These are phyloP conservation scores for Phytophthora palmivora DNA, from an alignment of 352 stramenopile genomes.

Conservation along the genomic window DNA sequence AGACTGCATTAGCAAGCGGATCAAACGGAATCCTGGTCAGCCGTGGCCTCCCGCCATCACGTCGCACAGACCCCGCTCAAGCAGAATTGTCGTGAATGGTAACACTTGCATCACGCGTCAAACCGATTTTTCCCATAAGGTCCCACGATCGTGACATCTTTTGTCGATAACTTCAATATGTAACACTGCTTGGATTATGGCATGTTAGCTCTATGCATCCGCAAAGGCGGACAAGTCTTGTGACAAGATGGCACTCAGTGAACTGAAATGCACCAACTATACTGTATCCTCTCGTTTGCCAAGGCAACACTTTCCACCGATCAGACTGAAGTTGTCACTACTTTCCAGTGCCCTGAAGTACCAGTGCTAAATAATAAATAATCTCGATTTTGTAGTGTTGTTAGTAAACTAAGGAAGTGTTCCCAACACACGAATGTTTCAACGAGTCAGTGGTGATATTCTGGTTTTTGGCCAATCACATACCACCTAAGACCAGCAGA, in stretches of 20 bases:
- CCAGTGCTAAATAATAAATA: no score
- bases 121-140: slow-evolving; percentile 16
- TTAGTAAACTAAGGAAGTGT: no score
- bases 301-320: slow-evolving; percentile 4
- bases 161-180: slow-evolving; percentile 22
- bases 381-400: no score
- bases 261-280: neutral
- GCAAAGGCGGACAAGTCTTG: neutral
- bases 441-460: slow-evolving; percentile 7
- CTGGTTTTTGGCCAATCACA: slow-evolving; percentile 27
- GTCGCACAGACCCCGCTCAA: slow-evolving; percentile 17
- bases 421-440: no score
- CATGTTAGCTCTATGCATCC: no score
- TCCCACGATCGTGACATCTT: slow-evolving; percentile 29
- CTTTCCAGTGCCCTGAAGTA: no score
- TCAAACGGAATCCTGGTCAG: slow-evolving; percentile 13
- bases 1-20: neutral
- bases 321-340: neutral
- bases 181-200: slow-evolving; percentile 14
- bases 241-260: slow-evolving; percentile 6
- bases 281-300: slow-evolving; percentile 5
- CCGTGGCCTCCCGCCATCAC: slow-evolving; percentile 10
- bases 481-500: slow-evolving; percentile 13
- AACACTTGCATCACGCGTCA: slow-evolving; percentile 19
- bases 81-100: slow-evolving; percentile 23